Evolutionary conservation across 1,139 yeast species (phyloP).

Genomic region (Suhomyces maxii): DNA sequence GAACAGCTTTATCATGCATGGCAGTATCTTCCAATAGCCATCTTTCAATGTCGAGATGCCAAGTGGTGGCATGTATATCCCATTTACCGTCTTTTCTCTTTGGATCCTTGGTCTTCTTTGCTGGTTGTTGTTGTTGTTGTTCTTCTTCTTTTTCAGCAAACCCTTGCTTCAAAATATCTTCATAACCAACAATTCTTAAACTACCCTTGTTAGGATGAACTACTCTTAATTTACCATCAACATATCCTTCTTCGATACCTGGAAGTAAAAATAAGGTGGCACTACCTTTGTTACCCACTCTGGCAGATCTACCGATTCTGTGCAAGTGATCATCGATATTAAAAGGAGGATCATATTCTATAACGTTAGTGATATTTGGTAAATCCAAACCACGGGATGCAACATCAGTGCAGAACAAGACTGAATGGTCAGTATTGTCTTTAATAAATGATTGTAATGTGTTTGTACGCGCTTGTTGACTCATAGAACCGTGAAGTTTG

Average conservation of each 20-base stretch:
- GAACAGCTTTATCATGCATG: conserved; percentile 61
- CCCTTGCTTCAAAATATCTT: conserved; percentile 55
- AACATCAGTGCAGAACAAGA: conserved; percentile 81
- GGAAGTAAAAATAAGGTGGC: conserved; percentile 80
- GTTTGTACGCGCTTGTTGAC: conserved; percentile 77
- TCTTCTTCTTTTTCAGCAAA: conserved; percentile 44
- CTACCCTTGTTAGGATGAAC: conserved; percentile 62
- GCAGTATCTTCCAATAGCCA: conserved; percentile 73
- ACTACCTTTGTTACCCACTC: conserved; percentile 67
- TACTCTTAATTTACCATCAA: conserved; percentile 48
- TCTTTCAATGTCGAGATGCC: conserved; percentile 90
- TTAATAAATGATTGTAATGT: conserved; percentile 69
- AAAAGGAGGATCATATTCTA: conserved; percentile 72
- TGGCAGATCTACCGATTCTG: conserved; percentile 73
- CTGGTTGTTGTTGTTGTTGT: conserved; percentile 8
- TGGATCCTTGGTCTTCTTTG: conserved; percentile 22
- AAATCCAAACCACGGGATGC: conserved; percentile 73
- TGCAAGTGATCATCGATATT: conserved; percentile 71
- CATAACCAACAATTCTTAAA: conserved; percentile 47
- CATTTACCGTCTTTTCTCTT: conserved; percentile 53
- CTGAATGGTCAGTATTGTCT: conserved; percentile 47
- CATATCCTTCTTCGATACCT: conserved; percentile 82
- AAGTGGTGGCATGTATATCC: conserved; percentile 95
- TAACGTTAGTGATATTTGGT: conserved; percentile 63
- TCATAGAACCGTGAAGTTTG: conserved; percentile 86